These are phyloP conservation scores for Coniochaeta hoffmannii DNA, from an alignment of 2,329 filamentous ascomycete species.

Conservation along the genomic window DNA sequence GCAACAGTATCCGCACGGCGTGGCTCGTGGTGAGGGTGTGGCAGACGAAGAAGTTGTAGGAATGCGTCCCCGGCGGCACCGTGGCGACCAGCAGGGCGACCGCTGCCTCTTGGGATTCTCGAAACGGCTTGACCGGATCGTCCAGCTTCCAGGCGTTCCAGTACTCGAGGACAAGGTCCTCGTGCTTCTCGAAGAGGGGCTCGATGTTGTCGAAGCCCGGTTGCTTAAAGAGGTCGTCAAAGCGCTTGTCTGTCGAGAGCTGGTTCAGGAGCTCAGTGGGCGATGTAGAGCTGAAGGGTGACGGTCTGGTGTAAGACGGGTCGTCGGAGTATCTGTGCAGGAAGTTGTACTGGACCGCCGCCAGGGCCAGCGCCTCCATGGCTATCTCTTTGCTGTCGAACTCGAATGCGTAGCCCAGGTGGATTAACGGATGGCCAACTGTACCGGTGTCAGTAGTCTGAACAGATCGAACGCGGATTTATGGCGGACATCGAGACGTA, in stretches of 20 bases:
- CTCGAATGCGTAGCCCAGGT: conserved; percentile 90
- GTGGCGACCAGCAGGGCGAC: conserved; percentile 56
- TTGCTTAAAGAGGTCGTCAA: conserved; percentile 58
- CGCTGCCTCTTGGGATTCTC: conserved; percentile 58
- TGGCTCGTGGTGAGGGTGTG: conserved; percentile 82
- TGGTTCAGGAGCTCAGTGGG: conserved; percentile 64
- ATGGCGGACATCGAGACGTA: conserved; percentile 35
- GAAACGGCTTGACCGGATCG: conserved; percentile 67
- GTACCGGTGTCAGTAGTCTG: conserved; percentile 17
- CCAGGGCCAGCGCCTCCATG: conserved; percentile 77
- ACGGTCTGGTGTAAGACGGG: conserved; percentile 58
- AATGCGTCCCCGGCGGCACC: conserved; percentile 46
- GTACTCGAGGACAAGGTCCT: conserved; percentile 69
- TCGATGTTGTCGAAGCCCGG: conserved; percentile 57
- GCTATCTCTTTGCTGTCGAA: conserved; percentile 76
- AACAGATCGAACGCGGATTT: background rate
- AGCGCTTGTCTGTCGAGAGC: conserved; percentile 60
- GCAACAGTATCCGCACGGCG: conserved; percentile 78
- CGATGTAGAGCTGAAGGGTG: conserved; percentile 52
- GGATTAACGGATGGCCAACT: conserved; percentile 91
- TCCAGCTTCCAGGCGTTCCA: conserved; percentile 79
- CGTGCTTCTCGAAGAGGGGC: conserved; percentile 59
- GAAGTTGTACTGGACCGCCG: conserved; percentile 50
- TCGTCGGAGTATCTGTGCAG: conserved; percentile 66
- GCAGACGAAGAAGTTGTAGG: conserved; percentile 77